phyloP scores from a whole-genome alignment of 2,329 filamentous ascomycete genomes.

The Exophiala calicioides region DNA sequence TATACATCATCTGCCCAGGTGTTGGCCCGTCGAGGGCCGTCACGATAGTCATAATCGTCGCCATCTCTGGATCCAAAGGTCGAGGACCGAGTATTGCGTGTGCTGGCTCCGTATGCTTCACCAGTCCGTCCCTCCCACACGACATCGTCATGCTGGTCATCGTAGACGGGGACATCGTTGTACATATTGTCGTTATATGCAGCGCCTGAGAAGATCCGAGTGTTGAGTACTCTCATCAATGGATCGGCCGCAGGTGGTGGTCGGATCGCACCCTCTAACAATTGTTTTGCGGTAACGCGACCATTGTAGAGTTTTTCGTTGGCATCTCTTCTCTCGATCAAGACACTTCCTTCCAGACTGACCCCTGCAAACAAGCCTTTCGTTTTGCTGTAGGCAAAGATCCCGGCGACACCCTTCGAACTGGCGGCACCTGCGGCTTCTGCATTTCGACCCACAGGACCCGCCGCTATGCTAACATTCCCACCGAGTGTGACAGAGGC shows the following conservation, averaged over 20 bases:
- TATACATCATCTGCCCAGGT: slow-evolving; percentile 55
- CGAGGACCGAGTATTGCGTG: slow-evolving; percentile 58
- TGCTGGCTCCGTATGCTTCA: slow-evolving; percentile 68
- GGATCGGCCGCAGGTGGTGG: slow-evolving; percentile 81
- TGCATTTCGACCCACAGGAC: slow-evolving; percentile 89
- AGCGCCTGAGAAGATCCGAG: slow-evolving; percentile 74
- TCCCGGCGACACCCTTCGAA: slow-evolving; percentile 80
- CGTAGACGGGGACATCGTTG: slow-evolving; percentile 90
- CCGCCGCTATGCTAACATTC: slow-evolving; percentile 93
- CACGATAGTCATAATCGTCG: slow-evolving; percentile 57
- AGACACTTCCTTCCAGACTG: slow-evolving; percentile 85
- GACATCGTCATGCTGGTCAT: slow-evolving; percentile 76
- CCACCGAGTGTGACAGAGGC: slow-evolving; percentile 91
- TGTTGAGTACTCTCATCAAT: slow-evolving; percentile 81
- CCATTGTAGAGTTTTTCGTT: slow-evolving; percentile 95
- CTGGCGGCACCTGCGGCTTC: slow-evolving; percentile 94
- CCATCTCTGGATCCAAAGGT: slow-evolving; percentile 51
- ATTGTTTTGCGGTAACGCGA: slow-evolving; percentile 75
- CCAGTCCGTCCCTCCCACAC: slow-evolving; percentile 79
- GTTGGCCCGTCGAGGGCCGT: slow-evolving; percentile 49
- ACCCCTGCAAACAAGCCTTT: slow-evolving; percentile 97
- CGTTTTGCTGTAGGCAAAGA: slow-evolving; percentile 97
- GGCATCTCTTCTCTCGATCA: slow-evolving; percentile 92
- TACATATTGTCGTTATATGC: slow-evolving; percentile 70
- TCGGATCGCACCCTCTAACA: slow-evolving; percentile 75